These are phyloP conservation scores for Cyclotella choctawhatcheeana DNA, from an alignment of 108 stramenopile genomes.

Conservation along the genomic window DNA sequence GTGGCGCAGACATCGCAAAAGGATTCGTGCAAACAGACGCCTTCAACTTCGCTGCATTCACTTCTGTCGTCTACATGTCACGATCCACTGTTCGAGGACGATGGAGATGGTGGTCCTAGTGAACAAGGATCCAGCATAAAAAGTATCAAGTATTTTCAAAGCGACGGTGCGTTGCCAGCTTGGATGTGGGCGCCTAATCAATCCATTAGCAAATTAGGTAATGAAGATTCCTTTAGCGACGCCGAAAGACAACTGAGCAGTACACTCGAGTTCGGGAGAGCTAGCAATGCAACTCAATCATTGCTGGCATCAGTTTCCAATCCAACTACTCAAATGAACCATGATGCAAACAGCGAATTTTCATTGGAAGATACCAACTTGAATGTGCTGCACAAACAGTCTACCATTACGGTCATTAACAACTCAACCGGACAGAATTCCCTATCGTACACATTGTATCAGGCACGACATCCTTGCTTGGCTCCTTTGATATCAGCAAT, in stretches of 20 bases:
- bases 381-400: slow-evolving; percentile 25
- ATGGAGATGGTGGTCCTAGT: not conserved
- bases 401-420: slow-evolving; percentile 13
- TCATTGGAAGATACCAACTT: slow-evolving; percentile 21
- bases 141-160: slow-evolving; percentile 20
- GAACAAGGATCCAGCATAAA: not conserved
- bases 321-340: not conserved
- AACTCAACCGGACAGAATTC: not conserved
- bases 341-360: not conserved
- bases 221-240: not conserved
- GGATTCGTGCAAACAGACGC: slow-evolving; percentile 6
- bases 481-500: slow-evolving; percentile 28
- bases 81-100: slow-evolving; percentile 39
- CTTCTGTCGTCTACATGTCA: slow-evolving; percentile 9
- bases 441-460: slow-evolving; percentile 22
- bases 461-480: slow-evolving; percentile 38
- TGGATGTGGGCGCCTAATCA: slow-evolving; percentile 38
- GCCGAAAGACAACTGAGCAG: slow-evolving; percentile 17
- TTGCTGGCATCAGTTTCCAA: slow-evolving; percentile 12
- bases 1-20: not conserved
- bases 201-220: not conserved
- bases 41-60: slow-evolving; percentile 21
- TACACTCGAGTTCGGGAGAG: slow-evolving; percentile 18
- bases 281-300: slow-evolving; percentile 22
- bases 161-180: slow-evolving; percentile 19